A percentile compares a stretch with the other conserved stretches of the same genome.
These are phyloP conservation scores for Microbotryum lychnidis-dioicae DNA, from an alignment of 1,284 basidiomycete genomes.

Conservation along the genomic window DNA sequence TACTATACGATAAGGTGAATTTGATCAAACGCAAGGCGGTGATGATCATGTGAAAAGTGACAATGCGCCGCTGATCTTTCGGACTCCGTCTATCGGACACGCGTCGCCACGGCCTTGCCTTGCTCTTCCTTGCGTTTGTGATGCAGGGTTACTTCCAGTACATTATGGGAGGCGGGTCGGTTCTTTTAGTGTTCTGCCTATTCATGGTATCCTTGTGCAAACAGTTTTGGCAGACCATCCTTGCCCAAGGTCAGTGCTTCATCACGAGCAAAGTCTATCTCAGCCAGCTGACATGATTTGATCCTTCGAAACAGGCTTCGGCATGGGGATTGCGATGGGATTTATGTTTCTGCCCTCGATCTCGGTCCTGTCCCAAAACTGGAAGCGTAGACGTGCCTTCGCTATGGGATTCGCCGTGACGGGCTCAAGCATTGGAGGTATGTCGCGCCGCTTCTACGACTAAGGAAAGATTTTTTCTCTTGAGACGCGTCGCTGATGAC, in stretches of 20 bases:
- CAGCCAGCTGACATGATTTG: neutral
- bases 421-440: constrained; percentile 7
- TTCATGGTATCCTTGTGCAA: constrained; percentile 14
- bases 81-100: no score
- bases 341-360: constrained; percentile 15
- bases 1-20: no score
- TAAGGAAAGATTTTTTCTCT: no score
- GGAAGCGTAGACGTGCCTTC: neutral
- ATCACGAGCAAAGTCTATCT: neutral
- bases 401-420: constrained; percentile 5
- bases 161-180: neutral
- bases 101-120: no score
- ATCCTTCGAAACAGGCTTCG: neutral
- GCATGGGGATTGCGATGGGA: constrained; percentile 18
- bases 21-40: no score
- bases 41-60: no score
- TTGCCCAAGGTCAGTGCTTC: constrained; percentile 7
- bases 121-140: no score
- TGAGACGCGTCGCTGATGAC: no score
- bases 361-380: neutral
- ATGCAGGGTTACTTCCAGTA: no score
- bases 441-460: neutral
- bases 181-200: neutral
- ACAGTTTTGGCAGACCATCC: constrained; percentile 13
- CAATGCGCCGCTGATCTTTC: no score